Conservation (phyloP, 1,139 yeast species). For the Yamadazyma mexicana region DNA sequence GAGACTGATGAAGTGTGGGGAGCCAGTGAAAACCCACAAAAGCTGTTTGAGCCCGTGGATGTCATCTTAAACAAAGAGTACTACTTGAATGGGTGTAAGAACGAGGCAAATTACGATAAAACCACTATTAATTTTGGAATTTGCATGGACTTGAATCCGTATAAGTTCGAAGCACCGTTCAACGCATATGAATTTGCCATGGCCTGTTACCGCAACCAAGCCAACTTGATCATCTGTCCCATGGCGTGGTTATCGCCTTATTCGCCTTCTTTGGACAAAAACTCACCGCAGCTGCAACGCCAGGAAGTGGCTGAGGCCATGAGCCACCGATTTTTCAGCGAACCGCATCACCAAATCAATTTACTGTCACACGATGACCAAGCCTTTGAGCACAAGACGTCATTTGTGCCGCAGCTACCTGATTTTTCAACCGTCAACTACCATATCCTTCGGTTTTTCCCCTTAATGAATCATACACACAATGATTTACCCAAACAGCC, state of each 20-base stretch:
- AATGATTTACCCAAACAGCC: conserved; percentile 25
- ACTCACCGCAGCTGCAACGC: conserved; percentile 14
- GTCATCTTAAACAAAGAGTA: conserved; percentile 33
- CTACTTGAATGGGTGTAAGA: conserved; percentile 13
- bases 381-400: conserved; percentile 7
- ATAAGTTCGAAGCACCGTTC: conserved; percentile 79
- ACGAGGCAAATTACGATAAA: neutral
- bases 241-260: conserved; percentile 82
- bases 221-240: conserved; percentile 67
- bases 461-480: conserved; percentile 50
- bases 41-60: conserved; percentile 46
- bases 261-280: conserved; percentile 44
- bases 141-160: conserved; percentile 95
- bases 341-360: conserved; percentile 1
- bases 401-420: conserved; percentile 19
- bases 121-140: conserved; percentile 65
- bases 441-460: conserved; percentile 75
- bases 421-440: conserved; percentile 39
- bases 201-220: conserved; percentile 48
- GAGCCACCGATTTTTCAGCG: conserved; percentile 1
- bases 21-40: conserved; percentile 62
- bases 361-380: conserved; percentile 1
- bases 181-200: conserved; percentile 68
- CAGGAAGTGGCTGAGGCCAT: conserved; percentile 11
- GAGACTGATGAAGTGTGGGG: conserved; percentile 85